Base-by-base conservation (phyloP, 495 filamentous ascomycete genomes). In the Chaetomium cochliodes region DNA sequence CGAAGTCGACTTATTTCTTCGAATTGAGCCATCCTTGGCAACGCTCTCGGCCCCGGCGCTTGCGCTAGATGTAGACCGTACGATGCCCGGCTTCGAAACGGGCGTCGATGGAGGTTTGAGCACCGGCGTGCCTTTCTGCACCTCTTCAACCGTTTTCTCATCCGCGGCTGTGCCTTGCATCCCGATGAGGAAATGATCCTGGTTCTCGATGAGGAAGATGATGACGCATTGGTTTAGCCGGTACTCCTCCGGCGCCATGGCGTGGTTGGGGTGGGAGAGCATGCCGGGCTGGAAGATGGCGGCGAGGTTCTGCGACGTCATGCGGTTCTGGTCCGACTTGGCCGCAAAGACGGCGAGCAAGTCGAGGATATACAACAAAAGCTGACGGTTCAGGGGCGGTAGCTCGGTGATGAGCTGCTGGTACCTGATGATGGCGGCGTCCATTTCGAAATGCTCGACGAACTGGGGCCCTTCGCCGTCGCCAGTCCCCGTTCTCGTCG, bases 271-370 rank as follows among this genome's bases (percentile, higher is more conserved):
- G 75, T 98, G 94, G 13, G 92, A 96, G 23, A 99, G 84, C 77
- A 99, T 87, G 52, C 94, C 94, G 4, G 94, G 94, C 73, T 98
- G 96, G 77, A 99, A 99, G 69, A 99, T 97, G 44, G 94, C 93
- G n/a, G 94, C 89, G 15, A 99, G 78, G 72, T 99, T 99, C 66
- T 86, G 87, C 39, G 94, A 91, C 16, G 87, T 96, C 94, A 99
- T 99, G 51, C 92, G 87, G 74, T 99, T 99, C 61, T 92, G 85
- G 64, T 99, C 94, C 0, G 93, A 90, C 78, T 99, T 99, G 60
- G 94, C 96, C 16, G 96, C 92, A 70, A 99, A 99, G 16, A 99
- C 94, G 13, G 94, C 96, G 39, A 99, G 85, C n/a, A 99, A 83
- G 77, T 99, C 94, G 37, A 99, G 84, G 65, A 99, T 96, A 73